Base-by-base conservation (phyloP, 495 filamentous ascomycete genomes). In the Penicillium malachiteum region DNA sequence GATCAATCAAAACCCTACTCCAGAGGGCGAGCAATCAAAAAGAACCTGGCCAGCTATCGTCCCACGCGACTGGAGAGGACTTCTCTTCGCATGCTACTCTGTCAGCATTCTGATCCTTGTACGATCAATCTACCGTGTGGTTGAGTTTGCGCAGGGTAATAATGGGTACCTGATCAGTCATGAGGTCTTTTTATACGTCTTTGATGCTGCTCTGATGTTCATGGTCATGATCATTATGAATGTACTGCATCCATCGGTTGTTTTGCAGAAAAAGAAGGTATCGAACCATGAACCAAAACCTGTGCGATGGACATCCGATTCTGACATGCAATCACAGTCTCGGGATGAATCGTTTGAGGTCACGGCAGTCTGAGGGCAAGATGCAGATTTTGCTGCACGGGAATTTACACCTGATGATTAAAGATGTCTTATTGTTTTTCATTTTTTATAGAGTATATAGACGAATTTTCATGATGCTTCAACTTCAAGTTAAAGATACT, bases 111-210 rank as follows among this genome's bases (percentile, higher is more conserved):
- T 87, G 16, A 87, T 89, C 54, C 53, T 89, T 53, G 61, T 87
- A 9, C 77, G 87, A n/a, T 81, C 73, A 6, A 50, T 87, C 8
- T 87, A 84, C 64, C 75, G 87, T 32, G 65, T 84, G 32, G 60
- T 85, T 8, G 87, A 90, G 68, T 89, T 82, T 54, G 37, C 73
- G 0, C 70, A 81, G 67, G 84, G 85, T 0, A 61, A 76, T 30
- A 59, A 70, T 7, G 83, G 84, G 0, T 73, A 68, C 52, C 40
- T 80, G 16, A 57, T 85, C 32, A 59, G 52, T 11, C 73, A 81
- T 45, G 86, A 88, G 67, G 72, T 73, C 57, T 79, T 78, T 52
- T 52, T 87, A 44, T 88, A 86, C 63, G 59, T 86, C 5, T 87
- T 87, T 59, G 86, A 89, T 61, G 65, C 76, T 14, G 39, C 70